Evolutionary conservation across 306 rosid genomes (phyloP).

Genomic region (Pyrus pyrifolia): DNA sequence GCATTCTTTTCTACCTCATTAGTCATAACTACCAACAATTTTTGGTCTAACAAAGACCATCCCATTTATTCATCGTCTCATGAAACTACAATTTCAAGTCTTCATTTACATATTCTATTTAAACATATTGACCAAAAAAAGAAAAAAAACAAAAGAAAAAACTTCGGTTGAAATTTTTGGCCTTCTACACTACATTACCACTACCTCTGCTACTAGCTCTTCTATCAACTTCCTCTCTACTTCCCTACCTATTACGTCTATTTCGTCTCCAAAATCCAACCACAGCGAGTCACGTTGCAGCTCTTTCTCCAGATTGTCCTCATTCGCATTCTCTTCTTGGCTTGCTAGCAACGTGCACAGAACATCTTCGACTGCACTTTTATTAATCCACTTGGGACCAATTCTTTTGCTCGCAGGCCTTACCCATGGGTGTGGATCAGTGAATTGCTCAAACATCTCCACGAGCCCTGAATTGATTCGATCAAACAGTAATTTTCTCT

Average conservation of each 20-base stretch:
- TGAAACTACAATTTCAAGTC: slow-evolving; percentile 38
- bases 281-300: slow-evolving; percentile 44
- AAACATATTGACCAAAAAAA: slow-evolving; percentile 11
- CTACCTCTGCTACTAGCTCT: slow-evolving; percentile 64
- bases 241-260: slow-evolving; percentile 60
- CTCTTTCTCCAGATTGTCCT: slow-evolving; percentile 45
- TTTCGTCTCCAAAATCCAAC: slow-evolving; percentile 43
- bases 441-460: slow-evolving; percentile 43
- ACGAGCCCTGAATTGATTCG: slow-evolving; percentile 54
- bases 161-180: slow-evolving; percentile 20
- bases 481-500: slow-evolving; percentile 76
- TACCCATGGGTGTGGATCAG: slow-evolving; percentile 50
- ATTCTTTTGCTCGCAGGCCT: slow-evolving; percentile 13
- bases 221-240: slow-evolving; percentile 55
- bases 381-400: slow-evolving; percentile 26
- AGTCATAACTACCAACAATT: not conserved
- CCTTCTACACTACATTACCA: slow-evolving; percentile 27
- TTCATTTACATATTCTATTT: slow-evolving; percentile 33
- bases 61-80: slow-evolving; percentile 47
- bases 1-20: not conserved
- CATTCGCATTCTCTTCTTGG: slow-evolving; percentile 38
- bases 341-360: slow-evolving; percentile 37
- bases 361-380: slow-evolving; percentile 29
- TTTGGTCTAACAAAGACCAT: not conserved
- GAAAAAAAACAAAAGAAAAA: slow-evolving; percentile 3